These are phyloP conservation scores for Capsicum rhomboideum DNA, from an alignment of 257 asterid species.

Conservation along the genomic window DNA sequence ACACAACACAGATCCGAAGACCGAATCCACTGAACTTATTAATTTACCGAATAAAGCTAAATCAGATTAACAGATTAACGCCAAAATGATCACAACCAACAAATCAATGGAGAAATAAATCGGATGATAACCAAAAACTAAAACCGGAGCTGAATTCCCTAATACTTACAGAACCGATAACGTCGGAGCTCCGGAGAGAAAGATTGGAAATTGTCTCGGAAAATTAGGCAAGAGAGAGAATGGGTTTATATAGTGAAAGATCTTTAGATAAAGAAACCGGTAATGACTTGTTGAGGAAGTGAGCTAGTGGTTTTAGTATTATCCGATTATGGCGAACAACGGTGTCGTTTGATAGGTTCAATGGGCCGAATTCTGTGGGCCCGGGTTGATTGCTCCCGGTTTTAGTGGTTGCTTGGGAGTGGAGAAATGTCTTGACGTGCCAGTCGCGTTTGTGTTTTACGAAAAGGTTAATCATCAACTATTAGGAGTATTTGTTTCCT, in stretches of 20 bases:
- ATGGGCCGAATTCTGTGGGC: not conserved
- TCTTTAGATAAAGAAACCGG: conserved; percentile 1
- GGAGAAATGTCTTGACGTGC: too few relatives aligned
- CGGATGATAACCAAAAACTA: not conserved
- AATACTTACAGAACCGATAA: not conserved
- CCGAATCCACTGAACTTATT: not conserved
- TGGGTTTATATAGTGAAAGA: not conserved
- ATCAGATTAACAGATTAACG: not conserved
- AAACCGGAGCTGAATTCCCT: not conserved
- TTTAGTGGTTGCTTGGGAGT: not conserved
- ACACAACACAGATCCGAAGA: not conserved
- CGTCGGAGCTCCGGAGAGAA: conserved; percentile 3
- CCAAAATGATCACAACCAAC: not conserved
- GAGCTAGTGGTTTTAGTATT: not conserved
- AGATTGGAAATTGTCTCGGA: not conserved
- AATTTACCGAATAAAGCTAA: not conserved
- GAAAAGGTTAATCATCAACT: too few relatives aligned
- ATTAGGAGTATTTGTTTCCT: too few relatives aligned
- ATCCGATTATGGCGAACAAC: not conserved
- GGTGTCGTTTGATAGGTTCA: not conserved
- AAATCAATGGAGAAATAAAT: not conserved
- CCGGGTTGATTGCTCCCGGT: not conserved
- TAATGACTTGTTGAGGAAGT: not conserved
- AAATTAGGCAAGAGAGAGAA: conserved; percentile 1
- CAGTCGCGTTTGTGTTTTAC: too few relatives aligned